Evolutionary conservation across 163 green algal species (phyloP).

Genomic region (Chlorella variabilis): DNA sequence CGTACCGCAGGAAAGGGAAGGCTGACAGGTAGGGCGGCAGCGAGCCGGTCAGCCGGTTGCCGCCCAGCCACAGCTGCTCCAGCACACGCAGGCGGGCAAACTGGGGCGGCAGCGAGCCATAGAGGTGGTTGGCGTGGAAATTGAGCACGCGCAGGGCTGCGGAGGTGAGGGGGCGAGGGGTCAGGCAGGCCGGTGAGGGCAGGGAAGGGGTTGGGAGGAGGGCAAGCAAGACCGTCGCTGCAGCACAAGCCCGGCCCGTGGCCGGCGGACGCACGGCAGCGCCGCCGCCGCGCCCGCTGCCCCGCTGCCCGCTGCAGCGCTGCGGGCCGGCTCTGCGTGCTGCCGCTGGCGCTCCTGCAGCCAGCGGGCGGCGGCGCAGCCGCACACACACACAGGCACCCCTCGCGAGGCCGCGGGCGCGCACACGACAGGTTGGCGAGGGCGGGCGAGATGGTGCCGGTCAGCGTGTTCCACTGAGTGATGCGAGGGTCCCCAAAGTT

Average conservation of each 20-base stretch:
- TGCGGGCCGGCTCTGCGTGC: too few relatives aligned
- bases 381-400: too few relatives aligned
- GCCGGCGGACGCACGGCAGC: too few relatives aligned
- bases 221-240: too few relatives aligned
- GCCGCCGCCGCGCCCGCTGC: too few relatives aligned
- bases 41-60: conserved; percentile 51
- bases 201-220: neutral
- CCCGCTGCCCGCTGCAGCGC: too few relatives aligned
- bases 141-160: conserved; percentile 38
- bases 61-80: conserved; percentile 46
- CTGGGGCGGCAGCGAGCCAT: conserved; percentile 38
- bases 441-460: conserved; percentile 15
- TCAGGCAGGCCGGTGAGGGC: neutral
- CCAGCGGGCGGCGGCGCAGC: too few relatives aligned
- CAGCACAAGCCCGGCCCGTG: too few relatives aligned
- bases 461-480: conserved; percentile 36
- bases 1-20: conserved; percentile 17
- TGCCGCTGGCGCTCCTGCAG: too few relatives aligned
- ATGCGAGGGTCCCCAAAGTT: conserved; percentile 49
- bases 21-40: conserved; percentile 43
- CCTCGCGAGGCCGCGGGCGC: neutral
- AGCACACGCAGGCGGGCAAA: conserved; percentile 25
- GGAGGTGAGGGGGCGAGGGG: neutral
- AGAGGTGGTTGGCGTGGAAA: conserved; percentile 30
- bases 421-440: conserved; percentile 22